Percentiles rank a stretch among this genome's conserved stretches.
These are phyloP conservation scores for Penstemon eatonii DNA, from an alignment of 257 asterid genomes.

Conservation along the genomic window DNA sequence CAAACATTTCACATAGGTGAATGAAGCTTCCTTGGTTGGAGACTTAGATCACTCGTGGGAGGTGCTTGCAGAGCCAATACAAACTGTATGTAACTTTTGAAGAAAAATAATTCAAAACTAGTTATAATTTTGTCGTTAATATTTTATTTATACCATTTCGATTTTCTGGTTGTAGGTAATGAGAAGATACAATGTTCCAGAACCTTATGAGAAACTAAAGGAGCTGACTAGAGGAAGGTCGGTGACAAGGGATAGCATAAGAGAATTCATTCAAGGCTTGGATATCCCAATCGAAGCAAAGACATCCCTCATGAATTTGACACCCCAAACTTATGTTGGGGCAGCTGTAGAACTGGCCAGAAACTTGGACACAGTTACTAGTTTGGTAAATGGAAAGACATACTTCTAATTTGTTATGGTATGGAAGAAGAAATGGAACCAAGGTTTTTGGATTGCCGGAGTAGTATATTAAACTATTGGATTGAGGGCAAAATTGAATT, in stretches of 20 bases:
- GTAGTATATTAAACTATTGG: too few relatives aligned
- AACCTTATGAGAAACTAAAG: constrained; percentile 92
- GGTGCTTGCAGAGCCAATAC: constrained; percentile 97
- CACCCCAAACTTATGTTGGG: constrained; percentile 78
- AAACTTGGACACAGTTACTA: constrained; percentile 28
- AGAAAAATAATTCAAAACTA: too few relatives aligned
- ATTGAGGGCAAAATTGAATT: too few relatives aligned
- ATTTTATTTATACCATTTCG: neutral
- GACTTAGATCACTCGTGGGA: constrained; percentile 85
- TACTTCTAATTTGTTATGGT: too few relatives aligned
- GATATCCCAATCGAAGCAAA: constrained; percentile 73
- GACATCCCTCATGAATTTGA: constrained; percentile 55
- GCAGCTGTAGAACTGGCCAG: constrained; percentile 52
- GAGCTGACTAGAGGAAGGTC: constrained; percentile 89
- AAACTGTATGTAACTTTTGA: constrained; percentile 59
- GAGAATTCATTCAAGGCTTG: constrained; percentile 63
- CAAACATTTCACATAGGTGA: constrained; percentile 49
- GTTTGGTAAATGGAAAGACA: constrained; percentile 28
- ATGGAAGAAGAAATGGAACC: too few relatives aligned
- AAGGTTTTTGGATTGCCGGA: too few relatives aligned
- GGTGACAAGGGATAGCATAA: constrained; percentile 67
- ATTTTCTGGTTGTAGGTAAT: constrained; percentile 53
- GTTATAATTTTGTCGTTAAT: too few relatives aligned
- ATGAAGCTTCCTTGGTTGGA: constrained; percentile 57
- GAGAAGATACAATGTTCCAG: constrained; percentile 88